Base-by-base conservation (phyloP, 345 rosid species). In the Euphorbia pulcherrima region DNA sequence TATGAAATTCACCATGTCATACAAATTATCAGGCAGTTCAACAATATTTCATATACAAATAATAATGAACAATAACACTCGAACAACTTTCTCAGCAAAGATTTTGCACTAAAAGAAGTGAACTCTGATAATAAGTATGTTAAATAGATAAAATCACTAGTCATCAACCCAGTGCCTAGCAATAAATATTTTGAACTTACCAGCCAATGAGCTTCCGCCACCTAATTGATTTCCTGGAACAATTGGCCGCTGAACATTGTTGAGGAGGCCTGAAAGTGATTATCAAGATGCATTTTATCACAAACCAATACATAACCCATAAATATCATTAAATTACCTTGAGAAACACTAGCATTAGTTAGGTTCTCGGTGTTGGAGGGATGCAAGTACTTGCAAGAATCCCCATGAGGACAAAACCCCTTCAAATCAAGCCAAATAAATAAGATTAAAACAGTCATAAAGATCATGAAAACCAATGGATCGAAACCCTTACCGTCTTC, bases 381-480 rank as follows among this genome's bases (percentile, higher is more conserved):
- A 75, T 94, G 97, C 48, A 82, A 72, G 72, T 85, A 94, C 72
- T 81, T 89, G 63, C 97, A 94, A 65, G 97, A 86, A 76, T 89
- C 89, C 48, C 92, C 97, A 23, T 64, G 88, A 18, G 83, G 92
- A 72, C 97, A 94, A 75, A 83, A 91, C 0, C 91, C 92, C 96
- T 93, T 71, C 62, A 77, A 52, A 24, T 14, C n/a, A 18, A 5
- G 29, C 5, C 27, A 67, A 41, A 58, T 27, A 24, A 51, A 0
- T 13, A 41, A n/a, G n/a, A n/a, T n/a, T n/a, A n/a, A n/a, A n/a
- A n/a, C 67, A 18, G 59, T 8, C 64, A 47, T 28, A 18, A 27
- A 47, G 47, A 4, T 11, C 24, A 26, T 24, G 1, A 39, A 41
- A 60, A 23, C 0, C 30, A 16, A 8, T 13, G 16, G 21, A 16